These are phyloP conservation scores for Aspergillus sp. DNA, from an alignment of 2,329 filamentous ascomycete species.

Conservation along the genomic window DNA sequence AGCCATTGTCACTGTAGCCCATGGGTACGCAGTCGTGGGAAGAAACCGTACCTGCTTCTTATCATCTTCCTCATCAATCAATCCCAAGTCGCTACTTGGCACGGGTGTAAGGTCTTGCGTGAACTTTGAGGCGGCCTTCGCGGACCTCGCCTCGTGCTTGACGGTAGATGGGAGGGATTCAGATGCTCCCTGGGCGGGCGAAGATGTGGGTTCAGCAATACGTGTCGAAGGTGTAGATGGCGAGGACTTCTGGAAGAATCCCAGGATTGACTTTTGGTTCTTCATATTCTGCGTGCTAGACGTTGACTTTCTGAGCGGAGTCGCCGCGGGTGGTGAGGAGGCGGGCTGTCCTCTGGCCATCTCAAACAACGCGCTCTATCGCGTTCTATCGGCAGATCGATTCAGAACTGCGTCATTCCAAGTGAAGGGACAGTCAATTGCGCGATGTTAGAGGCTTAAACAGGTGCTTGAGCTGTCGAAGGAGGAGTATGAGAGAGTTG, in stretches of 20 bases:
- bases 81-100: conserved; percentile 77
- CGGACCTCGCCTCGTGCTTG: conserved; percentile 51
- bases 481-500: background rate
- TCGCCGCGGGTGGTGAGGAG: conserved; percentile 41
- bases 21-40: conserved; percentile 50
- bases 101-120: conserved; percentile 68
- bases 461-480: background rate
- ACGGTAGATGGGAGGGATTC: conserved; percentile 34
- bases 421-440: background rate
- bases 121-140: conserved; percentile 49
- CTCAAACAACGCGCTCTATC: conserved; percentile 18
- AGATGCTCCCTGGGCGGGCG: conserved; percentile 40
- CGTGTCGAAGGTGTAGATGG: conserved; percentile 48
- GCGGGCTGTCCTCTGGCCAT: conserved; percentile 45
- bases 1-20: conserved; percentile 19
- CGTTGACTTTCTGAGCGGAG: conserved; percentile 46
- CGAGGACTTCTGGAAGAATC: conserved; percentile 72
- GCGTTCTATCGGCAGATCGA: background rate
- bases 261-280: conserved; percentile 73
- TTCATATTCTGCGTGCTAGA: conserved; percentile 54
- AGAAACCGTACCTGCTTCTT: conserved; percentile 41
- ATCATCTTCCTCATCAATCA: conserved; percentile 69
- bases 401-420: conserved; percentile 9
- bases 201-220: conserved; percentile 41
- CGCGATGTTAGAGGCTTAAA: background rate